Evolutionary conservation across 2,329 filamentous ascomycete species (phyloP), one percentile per base, ranked within the genome.

Genomic region (Cadophora gregata): DNA sequence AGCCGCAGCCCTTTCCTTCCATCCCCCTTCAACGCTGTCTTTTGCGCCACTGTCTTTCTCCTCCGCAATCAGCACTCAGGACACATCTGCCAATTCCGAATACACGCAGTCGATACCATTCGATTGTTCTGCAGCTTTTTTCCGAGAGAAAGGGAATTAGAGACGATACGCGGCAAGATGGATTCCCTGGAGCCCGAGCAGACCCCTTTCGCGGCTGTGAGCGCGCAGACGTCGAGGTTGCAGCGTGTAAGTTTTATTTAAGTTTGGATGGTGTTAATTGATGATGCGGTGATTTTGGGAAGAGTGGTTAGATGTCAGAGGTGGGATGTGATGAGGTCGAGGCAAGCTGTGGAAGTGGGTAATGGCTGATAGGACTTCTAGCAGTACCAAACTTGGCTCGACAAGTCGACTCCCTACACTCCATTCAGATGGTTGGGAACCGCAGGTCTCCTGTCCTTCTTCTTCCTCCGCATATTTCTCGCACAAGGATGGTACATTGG

Each of bases 401-500:
- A 99, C 81, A 92, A 93, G 81, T 95, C 91, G 62, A 98, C 95
- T 10, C 96, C 96, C 16, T 96, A 88, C 80, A 89, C 93, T 63
- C 83, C 90, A 66, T 97, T 98, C 82, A 87, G 96, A 85, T 99
- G 96, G 96, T 78, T 91, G 69, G 90, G 90, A 79, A 97, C 95
- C n/a, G 92, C 81, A 61, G 83, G 86, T 48, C 84, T 91, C 64
- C 88, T 98, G 67, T 65, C 93, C 69, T 70, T 93, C 74, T 99
- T 99, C 84, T 95, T 93, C 78, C 78, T 96, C 72, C 90, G 96
- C 78, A 96, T 99, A 79, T 84, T 99, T 72, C 71, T 97, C 60
- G 93, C 93, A 67, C 93, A 98, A 83, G 96, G 96, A 81, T 99
- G 96, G 96, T 99, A 99, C 79, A 98, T 99, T 73, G 93, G 93